These are phyloP conservation scores for Camellia granthamiana DNA, from an alignment of 148 eudicot species.

Conservation along the genomic window DNA sequence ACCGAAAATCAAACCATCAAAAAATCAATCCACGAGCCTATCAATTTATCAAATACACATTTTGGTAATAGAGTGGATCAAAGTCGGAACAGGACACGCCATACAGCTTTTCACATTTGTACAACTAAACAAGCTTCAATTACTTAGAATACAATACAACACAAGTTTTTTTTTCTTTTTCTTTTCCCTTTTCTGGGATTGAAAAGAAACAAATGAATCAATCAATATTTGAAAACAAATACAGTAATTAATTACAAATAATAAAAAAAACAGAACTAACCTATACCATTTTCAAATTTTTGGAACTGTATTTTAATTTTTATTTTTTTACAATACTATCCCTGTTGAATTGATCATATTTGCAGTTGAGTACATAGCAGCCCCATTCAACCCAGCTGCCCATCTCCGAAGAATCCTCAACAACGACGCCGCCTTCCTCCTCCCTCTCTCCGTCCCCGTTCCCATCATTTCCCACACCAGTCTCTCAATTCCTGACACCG, in stretches of 20 bases:
- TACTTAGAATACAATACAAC: background rate
- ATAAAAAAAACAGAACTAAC: background rate
- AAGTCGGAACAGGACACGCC: too few relatives aligned
- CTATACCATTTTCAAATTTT: constrained; percentile 5
- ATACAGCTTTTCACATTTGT: too few relatives aligned
- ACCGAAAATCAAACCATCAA: too few relatives aligned
- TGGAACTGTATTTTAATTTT: background rate
- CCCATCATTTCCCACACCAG: constrained; percentile 86
- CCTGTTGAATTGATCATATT: constrained; percentile 25
- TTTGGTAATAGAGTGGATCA: too few relatives aligned
- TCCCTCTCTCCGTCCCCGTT: constrained; percentile 60
- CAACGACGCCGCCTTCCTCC: constrained; percentile 76
- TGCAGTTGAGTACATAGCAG: constrained; percentile 37
- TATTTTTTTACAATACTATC: too few relatives aligned
- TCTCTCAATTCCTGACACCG: constrained; percentile 55
- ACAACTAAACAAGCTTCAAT: too few relatives aligned
- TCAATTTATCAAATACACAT: too few relatives aligned
- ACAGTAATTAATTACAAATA: background rate
- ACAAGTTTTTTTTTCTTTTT: too few relatives aligned
- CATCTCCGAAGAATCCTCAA: constrained; percentile 81
- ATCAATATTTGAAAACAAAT: background rate
- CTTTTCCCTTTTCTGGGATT: too few relatives aligned
- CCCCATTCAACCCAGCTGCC: constrained; percentile 69
- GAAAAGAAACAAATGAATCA: background rate
- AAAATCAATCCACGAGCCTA: too few relatives aligned